Evolutionary conservation across 306 rosid species (phyloP), one percentile per base, ranked within the genome.

Genomic region (Lablab purpureus): DNA sequence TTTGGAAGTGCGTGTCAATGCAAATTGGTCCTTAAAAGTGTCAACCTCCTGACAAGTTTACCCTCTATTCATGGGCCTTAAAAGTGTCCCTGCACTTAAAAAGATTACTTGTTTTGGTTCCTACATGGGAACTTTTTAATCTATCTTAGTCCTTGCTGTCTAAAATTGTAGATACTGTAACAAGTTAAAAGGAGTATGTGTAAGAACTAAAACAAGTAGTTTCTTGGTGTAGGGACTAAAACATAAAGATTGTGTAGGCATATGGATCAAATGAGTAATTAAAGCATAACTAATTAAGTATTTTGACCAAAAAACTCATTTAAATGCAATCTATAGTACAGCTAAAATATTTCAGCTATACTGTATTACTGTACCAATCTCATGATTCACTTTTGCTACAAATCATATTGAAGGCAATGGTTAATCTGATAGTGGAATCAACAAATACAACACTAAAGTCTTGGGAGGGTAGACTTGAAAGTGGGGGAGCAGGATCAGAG

Each of bases 371-470:
- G 10, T 68, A 28, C 1, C 36, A 47, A 49, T 54, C 64, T 46
- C n/a, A 45, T 25, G 8, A 15, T 66, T 74, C 32, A 8, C 7
- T 19, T 80, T 43, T 68, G 4, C 13, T 74, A 40, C 6, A 46
- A 80, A 37, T 72, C 14, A 21, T 77, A 78, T 32, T 78, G 54
- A 70, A 93, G 97, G 90, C 84, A 32, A 89, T 88, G 97, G 82
- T 90, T 17, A 73, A 78, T 55, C 30, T 90, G 80, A 89, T 94
- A 81, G 85, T 93, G 74, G 91, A 94, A 21, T 87, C 89, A 2
- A 81, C 90, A 34, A 77, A 66, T 56, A 69, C 49, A 22, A 32
- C 80, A 81, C 12, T 94, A 32, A 81, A 55, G 37, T 78, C 74
- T 32, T 91, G 98, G 97, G 90, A 85, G 78, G 40, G 41, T 28